Conservation (phyloP, 2,329 filamentous ascomycete genomes). For the Phaeosphaeria sp. region DNA sequence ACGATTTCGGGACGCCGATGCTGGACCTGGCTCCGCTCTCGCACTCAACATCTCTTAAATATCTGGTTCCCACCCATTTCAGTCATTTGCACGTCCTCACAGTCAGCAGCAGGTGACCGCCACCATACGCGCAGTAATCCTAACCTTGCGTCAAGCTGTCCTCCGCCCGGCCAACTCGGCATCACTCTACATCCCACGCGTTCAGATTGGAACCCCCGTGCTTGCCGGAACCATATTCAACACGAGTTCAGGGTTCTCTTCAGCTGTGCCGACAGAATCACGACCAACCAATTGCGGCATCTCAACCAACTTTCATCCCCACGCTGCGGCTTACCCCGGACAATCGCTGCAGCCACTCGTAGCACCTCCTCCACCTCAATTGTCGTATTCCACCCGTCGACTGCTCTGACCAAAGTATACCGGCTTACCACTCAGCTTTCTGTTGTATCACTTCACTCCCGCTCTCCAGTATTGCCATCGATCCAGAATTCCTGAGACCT, state of each 20-base stretch:
- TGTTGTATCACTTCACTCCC: constrained; percentile 6
- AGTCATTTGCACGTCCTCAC: constrained; percentile 8
- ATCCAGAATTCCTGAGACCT: constrained; percentile 5
- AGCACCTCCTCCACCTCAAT: not conserved
- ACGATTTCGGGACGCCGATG: constrained; percentile 23
- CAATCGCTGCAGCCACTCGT: not conserved
- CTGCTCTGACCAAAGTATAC: constrained; percentile 17
- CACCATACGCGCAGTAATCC: constrained; percentile 35
- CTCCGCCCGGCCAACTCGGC: constrained; percentile 17
- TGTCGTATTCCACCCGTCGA: constrained; percentile 6
- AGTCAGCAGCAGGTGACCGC: constrained; percentile 23
- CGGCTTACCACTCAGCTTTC: constrained; percentile 17
- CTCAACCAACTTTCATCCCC: constrained; percentile 25
- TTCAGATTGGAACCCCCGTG: constrained; percentile 27
- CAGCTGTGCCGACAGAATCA: constrained; percentile 23
- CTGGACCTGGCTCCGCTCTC: constrained; percentile 31
- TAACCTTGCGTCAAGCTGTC: constrained; percentile 24
- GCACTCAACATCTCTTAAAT: constrained; percentile 22
- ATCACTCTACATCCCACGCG: constrained; percentile 29
- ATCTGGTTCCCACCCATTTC: not conserved
- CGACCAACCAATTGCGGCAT: constrained; percentile 36
- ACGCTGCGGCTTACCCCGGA: constrained; percentile 35
- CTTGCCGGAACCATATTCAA: constrained; percentile 30
- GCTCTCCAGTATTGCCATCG: constrained; percentile 8
- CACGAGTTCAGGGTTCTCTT: constrained; percentile 29